Evolutionary conservation across 495 filamentous ascomycete genomes (phyloP).

Genomic region (Oidiodendron maius): DNA sequence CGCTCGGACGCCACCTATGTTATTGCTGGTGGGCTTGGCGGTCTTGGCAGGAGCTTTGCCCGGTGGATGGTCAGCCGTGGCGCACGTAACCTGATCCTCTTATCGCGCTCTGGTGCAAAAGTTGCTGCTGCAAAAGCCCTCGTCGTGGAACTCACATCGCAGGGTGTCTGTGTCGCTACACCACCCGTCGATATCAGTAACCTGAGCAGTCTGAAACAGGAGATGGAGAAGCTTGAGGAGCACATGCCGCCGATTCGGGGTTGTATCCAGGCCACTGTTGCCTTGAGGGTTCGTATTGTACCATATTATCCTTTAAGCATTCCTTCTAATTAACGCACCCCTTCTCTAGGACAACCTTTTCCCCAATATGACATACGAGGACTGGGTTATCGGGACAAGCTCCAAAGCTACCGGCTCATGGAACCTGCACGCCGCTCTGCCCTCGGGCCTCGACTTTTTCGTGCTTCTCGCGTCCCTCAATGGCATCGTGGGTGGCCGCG

Average conservation of each 20-base stretch:
- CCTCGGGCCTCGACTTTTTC: conserved; percentile 56
- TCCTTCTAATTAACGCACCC: too few species aligned
- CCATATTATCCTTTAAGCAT: too few species aligned
- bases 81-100: conserved; percentile 49
- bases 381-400: conserved; percentile 37
- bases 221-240: neutral
- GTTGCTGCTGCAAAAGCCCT: conserved; percentile 1
- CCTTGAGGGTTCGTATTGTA: too few species aligned
- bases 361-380: conserved; percentile 18
- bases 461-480: conserved; percentile 55
- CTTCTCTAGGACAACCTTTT: conserved; percentile 26
- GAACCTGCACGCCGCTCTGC: conserved; percentile 44
- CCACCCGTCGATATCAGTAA: neutral
- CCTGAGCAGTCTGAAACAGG: neutral
- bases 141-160: neutral
- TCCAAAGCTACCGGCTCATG: conserved; percentile 51
- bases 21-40: conserved; percentile 58
- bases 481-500: conserved; percentile 48
- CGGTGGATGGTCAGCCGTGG: conserved; percentile 55
- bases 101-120: conserved; percentile 44
- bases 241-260: conserved; percentile 32
- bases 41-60: conserved; percentile 54
- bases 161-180: neutral
- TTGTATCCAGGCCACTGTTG: conserved; percentile 40
- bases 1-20: conserved; percentile 42